Conservation (phyloP, 306 rosid species). For the Cicer bijugum region DNA sequence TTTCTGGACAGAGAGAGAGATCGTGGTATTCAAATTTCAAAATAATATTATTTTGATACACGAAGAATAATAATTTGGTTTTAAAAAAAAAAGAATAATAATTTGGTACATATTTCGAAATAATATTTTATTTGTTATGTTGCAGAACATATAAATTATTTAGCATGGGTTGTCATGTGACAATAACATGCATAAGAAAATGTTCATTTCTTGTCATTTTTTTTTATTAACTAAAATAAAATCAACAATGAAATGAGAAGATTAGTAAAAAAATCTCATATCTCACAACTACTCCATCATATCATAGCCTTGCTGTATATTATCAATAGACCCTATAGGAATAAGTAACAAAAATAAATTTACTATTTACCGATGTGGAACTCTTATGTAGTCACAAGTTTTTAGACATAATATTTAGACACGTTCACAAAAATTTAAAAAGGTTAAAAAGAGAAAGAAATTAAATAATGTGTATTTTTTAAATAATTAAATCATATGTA, state of each 20-base stretch:
- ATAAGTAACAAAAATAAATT: conserved; percentile 6
- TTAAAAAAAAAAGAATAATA: too few relatives aligned
- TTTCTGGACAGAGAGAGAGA: conserved; percentile 14
- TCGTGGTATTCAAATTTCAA: conserved; percentile 9
- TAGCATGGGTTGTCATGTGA: conserved; percentile 14
- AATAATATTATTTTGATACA: neutral
- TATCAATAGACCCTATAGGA: neutral
- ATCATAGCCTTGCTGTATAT: neutral
- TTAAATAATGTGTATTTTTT: too few relatives aligned
- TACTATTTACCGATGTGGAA: too few relatives aligned
- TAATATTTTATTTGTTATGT: neutral
- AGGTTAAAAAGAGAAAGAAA: too few relatives aligned
- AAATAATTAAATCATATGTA: too few relatives aligned
- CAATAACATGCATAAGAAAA: neutral
- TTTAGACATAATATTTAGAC: too few relatives aligned
- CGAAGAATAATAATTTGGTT: too few relatives aligned
- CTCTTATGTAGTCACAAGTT: too few relatives aligned
- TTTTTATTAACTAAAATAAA: too few relatives aligned
- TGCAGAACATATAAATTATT: neutral
- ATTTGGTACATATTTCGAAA: neutral
- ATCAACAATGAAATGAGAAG: too few relatives aligned
- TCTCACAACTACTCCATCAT: neutral
- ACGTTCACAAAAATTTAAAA: too few relatives aligned
- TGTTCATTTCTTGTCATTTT: neutral
- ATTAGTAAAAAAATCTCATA: too few relatives aligned